Conservation (phyloP, 768 basidiomycete species). For the Collybiopsis luxurians region DNA sequence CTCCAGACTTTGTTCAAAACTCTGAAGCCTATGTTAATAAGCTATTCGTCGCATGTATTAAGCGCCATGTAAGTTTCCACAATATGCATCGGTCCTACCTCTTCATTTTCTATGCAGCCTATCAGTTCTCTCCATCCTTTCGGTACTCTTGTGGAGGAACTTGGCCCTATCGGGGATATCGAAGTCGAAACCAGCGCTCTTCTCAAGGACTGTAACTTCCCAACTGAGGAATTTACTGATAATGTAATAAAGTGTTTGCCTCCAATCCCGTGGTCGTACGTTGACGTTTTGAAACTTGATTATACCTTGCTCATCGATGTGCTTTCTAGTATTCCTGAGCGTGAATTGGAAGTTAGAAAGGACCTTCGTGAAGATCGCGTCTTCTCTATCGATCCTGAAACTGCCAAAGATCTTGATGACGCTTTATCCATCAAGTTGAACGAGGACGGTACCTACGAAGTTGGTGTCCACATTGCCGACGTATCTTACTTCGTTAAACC, state of each 20-base stretch:
- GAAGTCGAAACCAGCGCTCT: slow-evolving; percentile 98
- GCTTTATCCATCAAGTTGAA: slow-evolving; percentile 87
- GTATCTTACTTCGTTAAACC: slow-evolving; percentile 94
- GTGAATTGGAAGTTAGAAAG: slow-evolving; percentile 83
- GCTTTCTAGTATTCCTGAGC: slow-evolving; percentile 72
- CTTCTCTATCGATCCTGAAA: slow-evolving; percentile 91
- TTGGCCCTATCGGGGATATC: slow-evolving; percentile 97
- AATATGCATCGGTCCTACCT: too few species aligned
- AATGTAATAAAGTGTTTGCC: slow-evolving; percentile 94
- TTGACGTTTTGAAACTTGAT: slow-evolving; percentile 12
- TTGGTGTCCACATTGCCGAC: slow-evolving; percentile 96
- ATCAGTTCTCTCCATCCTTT: slow-evolving; percentile 98
- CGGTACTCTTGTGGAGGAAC: slow-evolving; percentile 95
- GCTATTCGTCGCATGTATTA: slow-evolving; percentile 97
- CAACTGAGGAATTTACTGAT: slow-evolving; percentile 95
- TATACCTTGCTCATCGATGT: slow-evolving; percentile 10
- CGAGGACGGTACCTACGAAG: slow-evolving; percentile 89
- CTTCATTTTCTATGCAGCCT: slow-evolving; percentile 54
- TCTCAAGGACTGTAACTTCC: slow-evolving; percentile 98
- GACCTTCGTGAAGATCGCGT: slow-evolving; percentile 83
- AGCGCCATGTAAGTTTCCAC: slow-evolving; percentile 92
- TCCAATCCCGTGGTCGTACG: slow-evolving; percentile 91
- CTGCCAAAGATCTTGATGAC: slow-evolving; percentile 93
- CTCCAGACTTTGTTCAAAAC: slow-evolving; percentile 92
- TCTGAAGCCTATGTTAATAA: slow-evolving; percentile 88